Evolutionary conservation across 1,284 basidiomycete genomes (phyloP).

Genomic region (Melampsora americana): DNA sequence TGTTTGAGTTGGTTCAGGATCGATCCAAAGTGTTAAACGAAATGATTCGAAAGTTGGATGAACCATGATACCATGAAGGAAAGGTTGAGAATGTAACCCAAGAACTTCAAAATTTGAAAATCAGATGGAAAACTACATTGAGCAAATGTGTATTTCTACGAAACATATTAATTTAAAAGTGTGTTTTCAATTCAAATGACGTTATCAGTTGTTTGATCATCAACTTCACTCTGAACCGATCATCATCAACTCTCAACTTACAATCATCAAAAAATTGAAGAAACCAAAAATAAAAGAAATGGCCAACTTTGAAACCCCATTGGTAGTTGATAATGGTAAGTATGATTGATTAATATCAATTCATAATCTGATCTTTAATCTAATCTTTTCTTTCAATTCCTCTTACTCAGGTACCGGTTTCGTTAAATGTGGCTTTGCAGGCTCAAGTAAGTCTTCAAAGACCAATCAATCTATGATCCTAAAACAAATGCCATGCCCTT

Average conservation of each 20-base stretch:
- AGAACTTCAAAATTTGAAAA: too few relatives aligned
- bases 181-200: too few relatives aligned
- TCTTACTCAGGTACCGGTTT: slow-evolving; percentile 57
- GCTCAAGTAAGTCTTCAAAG: slow-evolving; percentile 62
- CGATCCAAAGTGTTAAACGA: slow-evolving; percentile 43
- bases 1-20: slow-evolving; percentile 33
- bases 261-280: too few relatives aligned
- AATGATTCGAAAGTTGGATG: slow-evolving; percentile 22
- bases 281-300: neutral
- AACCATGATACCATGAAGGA: slow-evolving; percentile 6
- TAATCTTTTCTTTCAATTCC: slow-evolving; percentile 45
- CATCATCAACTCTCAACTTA: slow-evolving; percentile 2
- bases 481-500: neutral
- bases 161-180: neutral
- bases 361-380: neutral
- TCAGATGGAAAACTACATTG: neutral
- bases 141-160: neutral
- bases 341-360: neutral
- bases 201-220: neutral
- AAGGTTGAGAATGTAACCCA: too few relatives aligned
- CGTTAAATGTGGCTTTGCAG: slow-evolving; percentile 97
- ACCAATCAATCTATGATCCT: neutral
- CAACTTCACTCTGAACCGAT: neutral
- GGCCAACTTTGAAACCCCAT: slow-evolving; percentile 48
- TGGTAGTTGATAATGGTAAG: slow-evolving; percentile 54